phyloP scores from a whole-genome alignment of 2,329 filamentous ascomycete species.

The Parasarocladium wereldwijsianum region DNA sequence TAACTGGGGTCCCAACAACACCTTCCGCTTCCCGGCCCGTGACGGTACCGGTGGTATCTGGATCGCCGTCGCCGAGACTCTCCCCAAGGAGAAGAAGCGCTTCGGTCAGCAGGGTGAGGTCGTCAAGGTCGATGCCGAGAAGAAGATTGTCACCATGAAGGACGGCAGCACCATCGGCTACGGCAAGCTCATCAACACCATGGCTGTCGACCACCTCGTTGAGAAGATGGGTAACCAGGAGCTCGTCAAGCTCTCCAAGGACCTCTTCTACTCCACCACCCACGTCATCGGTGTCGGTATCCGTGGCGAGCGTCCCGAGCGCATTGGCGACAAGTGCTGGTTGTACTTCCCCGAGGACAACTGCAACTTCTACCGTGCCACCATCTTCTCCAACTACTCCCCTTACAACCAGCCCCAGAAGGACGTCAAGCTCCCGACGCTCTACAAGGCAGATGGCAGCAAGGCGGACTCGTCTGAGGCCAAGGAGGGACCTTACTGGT shows the following conservation, averaged over 20 bases:
- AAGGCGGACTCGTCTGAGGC: constrained; percentile 58
- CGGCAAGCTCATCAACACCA: constrained; percentile 86
- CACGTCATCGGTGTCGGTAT: constrained; percentile 96
- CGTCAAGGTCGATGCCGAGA: constrained; percentile 70
- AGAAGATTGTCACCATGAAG: constrained; percentile 67
- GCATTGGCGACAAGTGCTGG: constrained; percentile 99
- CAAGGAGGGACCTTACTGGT: constrained; percentile 94
- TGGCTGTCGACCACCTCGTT: constrained; percentile 82
- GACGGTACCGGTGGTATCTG: constrained; percentile 98
- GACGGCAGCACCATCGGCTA: constrained; percentile 85
- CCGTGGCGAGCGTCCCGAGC: constrained; percentile 78
- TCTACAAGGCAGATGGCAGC: constrained; percentile 74
- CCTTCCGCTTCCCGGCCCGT: constrained; percentile 92
- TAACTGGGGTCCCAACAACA: constrained; percentile 96
- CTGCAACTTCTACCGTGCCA: constrained; percentile 98
- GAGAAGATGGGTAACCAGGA: constrained; percentile 81
- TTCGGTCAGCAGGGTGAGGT: constrained; percentile 80
- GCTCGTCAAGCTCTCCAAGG: constrained; percentile 70
- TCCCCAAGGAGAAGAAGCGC: constrained; percentile 81
- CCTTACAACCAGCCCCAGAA: constrained; percentile 89
- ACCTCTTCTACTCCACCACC: constrained; percentile 90
- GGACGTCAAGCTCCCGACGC: constrained; percentile 71
- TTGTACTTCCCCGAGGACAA: constrained; percentile 98
- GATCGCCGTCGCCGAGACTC: constrained; percentile 88
- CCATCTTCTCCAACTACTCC: constrained; percentile 99